phyloP scores from a whole-genome alignment of 805 yeast genomes.

The Myxozyma lipomycoides region DNA sequence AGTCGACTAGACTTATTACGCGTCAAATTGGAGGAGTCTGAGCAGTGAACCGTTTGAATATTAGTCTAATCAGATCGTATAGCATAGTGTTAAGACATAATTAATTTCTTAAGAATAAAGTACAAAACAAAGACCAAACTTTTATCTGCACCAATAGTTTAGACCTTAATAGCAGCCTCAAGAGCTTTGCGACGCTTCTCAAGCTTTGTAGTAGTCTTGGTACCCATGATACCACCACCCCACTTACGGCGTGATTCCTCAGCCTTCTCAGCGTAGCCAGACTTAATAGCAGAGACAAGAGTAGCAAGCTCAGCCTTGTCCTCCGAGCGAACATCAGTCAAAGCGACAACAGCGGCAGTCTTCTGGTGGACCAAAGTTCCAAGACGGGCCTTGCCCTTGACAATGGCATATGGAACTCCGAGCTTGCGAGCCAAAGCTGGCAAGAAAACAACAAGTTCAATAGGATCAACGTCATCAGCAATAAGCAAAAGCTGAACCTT shows the following conservation, averaged over 20 bases:
- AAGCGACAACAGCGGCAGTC: slow-evolving; percentile 95
- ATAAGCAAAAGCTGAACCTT: slow-evolving; percentile 95
- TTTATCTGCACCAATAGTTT: not conserved
- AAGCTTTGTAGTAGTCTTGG: slow-evolving; percentile 81
- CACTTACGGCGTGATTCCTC: slow-evolving; percentile 97
- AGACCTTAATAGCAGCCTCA: slow-evolving; percentile 37
- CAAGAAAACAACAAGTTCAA: slow-evolving; percentile 92
- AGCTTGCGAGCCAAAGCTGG: slow-evolving; percentile 99
- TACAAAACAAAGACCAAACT: not conserved
- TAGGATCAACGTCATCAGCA: slow-evolving; percentile 99
- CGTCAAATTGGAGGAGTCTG: slow-evolving; percentile 7
- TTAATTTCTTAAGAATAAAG: too few species aligned
- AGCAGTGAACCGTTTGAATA: not conserved
- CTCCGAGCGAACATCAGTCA: slow-evolving; percentile 90
- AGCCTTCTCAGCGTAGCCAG: slow-evolving; percentile 90
- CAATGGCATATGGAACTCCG: slow-evolving; percentile 99
- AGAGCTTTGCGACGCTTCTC: slow-evolving; percentile 67
- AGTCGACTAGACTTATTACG: slow-evolving; percentile 37
- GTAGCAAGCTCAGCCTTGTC: slow-evolving; percentile 94
- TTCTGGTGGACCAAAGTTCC: slow-evolving; percentile 97
- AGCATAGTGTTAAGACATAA: too few species aligned
- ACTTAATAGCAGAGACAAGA: slow-evolving; percentile 85
- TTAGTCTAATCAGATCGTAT: not conserved
- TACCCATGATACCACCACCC: slow-evolving; percentile 99
- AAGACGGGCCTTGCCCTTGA: slow-evolving; percentile 97